A percentile compares a stretch with the other conserved stretches of the same genome.
These are phyloP conservation scores for Amphibolis antarctica DNA, from an alignment of 106 monocot genomes.

Conservation along the genomic window DNA sequence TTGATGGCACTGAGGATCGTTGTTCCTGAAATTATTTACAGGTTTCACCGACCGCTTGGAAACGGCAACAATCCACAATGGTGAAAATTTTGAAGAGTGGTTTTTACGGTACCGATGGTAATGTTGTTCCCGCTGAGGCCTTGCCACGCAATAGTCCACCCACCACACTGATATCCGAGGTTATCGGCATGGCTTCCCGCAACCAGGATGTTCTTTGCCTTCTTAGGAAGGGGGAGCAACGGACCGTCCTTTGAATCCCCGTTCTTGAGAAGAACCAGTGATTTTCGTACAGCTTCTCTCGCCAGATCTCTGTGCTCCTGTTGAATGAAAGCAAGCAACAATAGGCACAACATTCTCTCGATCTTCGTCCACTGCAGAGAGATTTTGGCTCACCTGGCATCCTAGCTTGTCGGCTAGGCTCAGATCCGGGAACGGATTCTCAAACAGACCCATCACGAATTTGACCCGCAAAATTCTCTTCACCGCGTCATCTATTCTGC, in stretches of 20 bases:
- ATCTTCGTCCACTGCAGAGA: not conserved
- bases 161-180: constrained; percentile 56
- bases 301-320: constrained; percentile 85
- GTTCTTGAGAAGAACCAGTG: constrained; percentile 75
- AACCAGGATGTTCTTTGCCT: constrained; percentile 43
- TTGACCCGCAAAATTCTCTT: constrained; percentile 63
- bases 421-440: constrained; percentile 52
- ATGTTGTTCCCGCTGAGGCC: constrained; percentile 35
- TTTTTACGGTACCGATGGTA: constrained; percentile 17
- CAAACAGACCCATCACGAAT: constrained; percentile 68
- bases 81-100: too few species aligned
- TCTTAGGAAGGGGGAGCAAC: constrained; percentile 43
- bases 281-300: constrained; percentile 86
- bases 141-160: constrained; percentile 63
- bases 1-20: constrained; percentile 12
- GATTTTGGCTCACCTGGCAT: constrained; percentile 29
- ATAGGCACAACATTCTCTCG: not conserved
- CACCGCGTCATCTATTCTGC: constrained; percentile 67
- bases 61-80: too few species aligned
- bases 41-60: too few species aligned
- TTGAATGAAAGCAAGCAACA: not conserved
- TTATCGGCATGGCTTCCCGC: constrained; percentile 54
- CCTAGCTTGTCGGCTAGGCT: constrained; percentile 53
- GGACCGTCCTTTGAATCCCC: constrained; percentile 21
- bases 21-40: constrained; percentile 2